Evolutionary conservation across 2,329 filamentous ascomycete species (phyloP).

Genomic region (Leptographium lundbergii): DNA sequence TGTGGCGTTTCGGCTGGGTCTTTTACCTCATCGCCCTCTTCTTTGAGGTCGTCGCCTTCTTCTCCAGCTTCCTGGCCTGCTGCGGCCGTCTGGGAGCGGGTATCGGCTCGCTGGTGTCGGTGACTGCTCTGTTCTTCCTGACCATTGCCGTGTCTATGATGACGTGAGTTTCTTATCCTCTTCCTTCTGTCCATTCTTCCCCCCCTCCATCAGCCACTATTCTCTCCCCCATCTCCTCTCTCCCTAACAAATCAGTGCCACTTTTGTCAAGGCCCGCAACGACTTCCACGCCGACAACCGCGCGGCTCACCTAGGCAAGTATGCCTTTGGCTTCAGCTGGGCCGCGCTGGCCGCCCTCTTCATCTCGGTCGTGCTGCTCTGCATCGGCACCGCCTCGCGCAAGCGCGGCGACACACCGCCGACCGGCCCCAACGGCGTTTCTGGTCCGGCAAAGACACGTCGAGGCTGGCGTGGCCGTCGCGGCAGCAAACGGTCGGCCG

Average conservation of each 20-base stretch:
- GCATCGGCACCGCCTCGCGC: constrained; percentile 37
- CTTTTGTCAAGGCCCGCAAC: constrained; percentile 58
- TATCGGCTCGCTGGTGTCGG: constrained; percentile 45
- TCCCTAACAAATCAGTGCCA: constrained; percentile 25
- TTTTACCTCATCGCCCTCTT: constrained; percentile 78
- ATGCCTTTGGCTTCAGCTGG: constrained; percentile 70
- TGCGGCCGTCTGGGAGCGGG: constrained; percentile 59
- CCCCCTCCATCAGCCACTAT: constrained; percentile 10
- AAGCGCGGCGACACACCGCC: background rate
- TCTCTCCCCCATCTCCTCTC: background rate
- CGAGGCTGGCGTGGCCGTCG: background rate
- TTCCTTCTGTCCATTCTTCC: background rate
- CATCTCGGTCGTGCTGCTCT: constrained; percentile 56
- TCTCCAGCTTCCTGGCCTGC: constrained; percentile 55
- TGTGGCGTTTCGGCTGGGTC: constrained; percentile 87
- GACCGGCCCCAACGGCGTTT: background rate
- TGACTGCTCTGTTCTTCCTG: constrained; percentile 56
- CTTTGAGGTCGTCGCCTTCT: constrained; percentile 57
- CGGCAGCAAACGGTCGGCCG: background rate
- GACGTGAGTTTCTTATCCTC: constrained; percentile 45
- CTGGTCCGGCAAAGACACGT: background rate
- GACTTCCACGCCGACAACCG: constrained; percentile 45
- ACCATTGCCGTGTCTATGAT: constrained; percentile 55
- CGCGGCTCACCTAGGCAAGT: constrained; percentile 47
- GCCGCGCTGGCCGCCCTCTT: constrained; percentile 53